phyloP scores from a whole-genome alignment of 345 rosid genomes.

The Fremontodendron californicum region DNA sequence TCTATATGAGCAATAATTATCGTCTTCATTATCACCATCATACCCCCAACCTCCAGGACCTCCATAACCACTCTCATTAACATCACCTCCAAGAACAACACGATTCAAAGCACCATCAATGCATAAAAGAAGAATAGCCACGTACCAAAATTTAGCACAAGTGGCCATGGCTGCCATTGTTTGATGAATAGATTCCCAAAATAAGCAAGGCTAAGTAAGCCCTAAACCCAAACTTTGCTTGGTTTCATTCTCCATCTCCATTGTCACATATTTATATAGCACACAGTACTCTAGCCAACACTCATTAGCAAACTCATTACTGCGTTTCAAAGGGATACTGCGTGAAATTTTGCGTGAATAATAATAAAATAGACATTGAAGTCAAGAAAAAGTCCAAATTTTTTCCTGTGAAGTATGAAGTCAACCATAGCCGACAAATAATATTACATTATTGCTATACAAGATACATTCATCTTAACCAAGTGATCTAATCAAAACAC shows the following conservation, averaged over 20 bases:
- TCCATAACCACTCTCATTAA: constrained; percentile 15
- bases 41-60: constrained; percentile 12
- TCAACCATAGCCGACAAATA: constrained; percentile 20
- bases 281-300: constrained; percentile 14
- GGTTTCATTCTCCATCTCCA: constrained; percentile 10
- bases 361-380: constrained; percentile 5
- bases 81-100: constrained; percentile 22
- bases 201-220: background rate
- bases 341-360: constrained; percentile 16
- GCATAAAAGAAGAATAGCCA: constrained; percentile 31
- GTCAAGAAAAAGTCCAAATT: constrained; percentile 22
- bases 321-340: constrained; percentile 20
- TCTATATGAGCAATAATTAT: constrained; percentile 30
- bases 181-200: background rate
- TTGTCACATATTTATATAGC: constrained; percentile 33
- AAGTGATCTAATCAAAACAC: background rate
- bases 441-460: background rate
- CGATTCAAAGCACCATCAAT: constrained; percentile 21
- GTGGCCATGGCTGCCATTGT: constrained; percentile 34
- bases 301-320: constrained; percentile 1
- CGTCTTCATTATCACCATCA: constrained; percentile 20
- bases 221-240: constrained; percentile 16
- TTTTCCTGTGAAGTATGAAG: background rate
- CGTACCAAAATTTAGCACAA: constrained; percentile 14
- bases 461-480: background rate